Evolutionary conservation across 306 rosid species (phyloP).

Genomic region (Vicia villosa): DNA sequence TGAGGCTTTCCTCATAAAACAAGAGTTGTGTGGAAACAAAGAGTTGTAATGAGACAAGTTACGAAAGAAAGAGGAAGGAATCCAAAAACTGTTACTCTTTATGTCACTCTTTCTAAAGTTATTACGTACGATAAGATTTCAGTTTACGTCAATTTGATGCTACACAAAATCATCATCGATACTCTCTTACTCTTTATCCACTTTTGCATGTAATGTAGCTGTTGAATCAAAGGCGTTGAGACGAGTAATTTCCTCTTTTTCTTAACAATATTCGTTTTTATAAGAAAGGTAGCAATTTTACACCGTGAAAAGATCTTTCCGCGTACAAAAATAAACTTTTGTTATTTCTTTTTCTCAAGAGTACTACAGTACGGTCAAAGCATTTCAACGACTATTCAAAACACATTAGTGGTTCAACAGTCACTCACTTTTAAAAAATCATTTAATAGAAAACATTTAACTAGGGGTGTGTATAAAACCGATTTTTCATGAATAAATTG

Average conservation of each 20-base stretch:
- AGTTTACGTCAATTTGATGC: slow-evolving; percentile 30
- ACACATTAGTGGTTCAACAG: no score
- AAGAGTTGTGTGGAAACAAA: slow-evolving; percentile 14
- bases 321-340: neutral
- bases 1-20: slow-evolving; percentile 17
- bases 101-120: slow-evolving; percentile 41
- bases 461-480: no score
- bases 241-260: neutral
- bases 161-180: slow-evolving; percentile 12
- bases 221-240: neutral
- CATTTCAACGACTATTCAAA: neutral
- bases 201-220: neutral
- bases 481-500: no score
- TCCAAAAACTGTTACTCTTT: slow-evolving; percentile 44
- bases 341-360: slow-evolving; percentile 4
- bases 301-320: slow-evolving; percentile 6
- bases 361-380: neutral
- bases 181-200: neutral
- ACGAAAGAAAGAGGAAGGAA: slow-evolving; percentile 44
- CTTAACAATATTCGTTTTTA: neutral
- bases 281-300: neutral
- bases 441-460: no score
- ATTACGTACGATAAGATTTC: slow-evolving; percentile 35
- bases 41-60: slow-evolving; percentile 39
- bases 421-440: no score